Conservation (phyloP, 129 eudicot genomes). For the Artemisia argyi region DNA sequence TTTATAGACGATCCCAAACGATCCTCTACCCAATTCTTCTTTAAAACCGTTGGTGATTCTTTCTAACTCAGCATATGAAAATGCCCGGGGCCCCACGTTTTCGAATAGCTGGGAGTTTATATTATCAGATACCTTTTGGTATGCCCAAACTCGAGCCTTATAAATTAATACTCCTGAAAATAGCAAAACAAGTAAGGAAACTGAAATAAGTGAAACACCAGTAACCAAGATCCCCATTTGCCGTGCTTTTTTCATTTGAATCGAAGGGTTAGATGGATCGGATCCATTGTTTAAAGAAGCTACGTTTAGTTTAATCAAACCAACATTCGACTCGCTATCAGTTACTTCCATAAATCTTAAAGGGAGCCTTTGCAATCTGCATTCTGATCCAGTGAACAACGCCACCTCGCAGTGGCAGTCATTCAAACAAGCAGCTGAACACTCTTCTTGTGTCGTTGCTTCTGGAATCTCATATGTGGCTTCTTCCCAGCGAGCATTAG, state of each 20-base stretch:
- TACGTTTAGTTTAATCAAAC: slow-evolving; percentile 3
- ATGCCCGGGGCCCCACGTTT: slow-evolving; percentile 19
- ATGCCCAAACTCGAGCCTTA: slow-evolving; percentile 4
- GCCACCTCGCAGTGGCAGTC: slow-evolving; percentile 48
- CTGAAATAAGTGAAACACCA: slow-evolving; percentile 23
- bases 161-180: slow-evolving; percentile 17
- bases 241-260: background rate
- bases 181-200: slow-evolving; percentile 10
- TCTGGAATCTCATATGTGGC: slow-evolving; percentile 12
- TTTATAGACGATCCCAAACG: slow-evolving; percentile 51
- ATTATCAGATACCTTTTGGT: slow-evolving; percentile 6
- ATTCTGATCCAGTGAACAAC: slow-evolving; percentile 13
- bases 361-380: slow-evolving; percentile 41
- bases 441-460: slow-evolving; percentile 25
- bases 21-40: slow-evolving; percentile 45
- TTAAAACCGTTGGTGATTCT: slow-evolving; percentile 33
- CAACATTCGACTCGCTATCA: background rate
- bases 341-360: slow-evolving; percentile 15
- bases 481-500: slow-evolving; percentile 33
- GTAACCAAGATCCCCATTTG: slow-evolving; percentile 14
- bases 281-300: slow-evolving; percentile 5
- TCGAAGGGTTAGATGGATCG: background rate
- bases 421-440: slow-evolving; percentile 28
- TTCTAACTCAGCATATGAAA: slow-evolving; percentile 39
- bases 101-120: slow-evolving; percentile 9